Evolutionary conservation across 768 basidiomycete genomes (phyloP).

Genomic region (Phaffia australis): DNA sequence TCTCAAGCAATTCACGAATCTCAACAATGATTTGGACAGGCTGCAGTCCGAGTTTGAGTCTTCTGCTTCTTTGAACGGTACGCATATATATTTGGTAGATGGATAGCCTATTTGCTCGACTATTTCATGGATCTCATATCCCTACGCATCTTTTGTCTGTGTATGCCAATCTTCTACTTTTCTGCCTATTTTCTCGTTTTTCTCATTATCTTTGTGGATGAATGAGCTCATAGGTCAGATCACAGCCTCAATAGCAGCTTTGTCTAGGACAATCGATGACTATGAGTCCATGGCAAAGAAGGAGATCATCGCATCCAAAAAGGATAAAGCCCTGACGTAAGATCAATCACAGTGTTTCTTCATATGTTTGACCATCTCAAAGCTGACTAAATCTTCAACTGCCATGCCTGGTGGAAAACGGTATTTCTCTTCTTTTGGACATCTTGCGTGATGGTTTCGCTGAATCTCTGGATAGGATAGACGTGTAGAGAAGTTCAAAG

Average conservation of each 20-base stretch:
- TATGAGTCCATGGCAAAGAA: slow-evolving; percentile 93
- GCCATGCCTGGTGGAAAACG: background rate
- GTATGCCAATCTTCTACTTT: slow-evolving; percentile 31
- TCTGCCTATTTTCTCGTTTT: background rate
- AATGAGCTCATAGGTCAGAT: slow-evolving; percentile 63
- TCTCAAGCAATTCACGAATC: slow-evolving; percentile 77
- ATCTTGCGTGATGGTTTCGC: background rate
- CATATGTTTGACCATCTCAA: background rate
- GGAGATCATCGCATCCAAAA: slow-evolving; percentile 90
- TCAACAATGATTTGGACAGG: slow-evolving; percentile 75
- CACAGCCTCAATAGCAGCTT: slow-evolving; percentile 87
- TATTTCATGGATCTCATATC: background rate
- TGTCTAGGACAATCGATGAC: slow-evolving; percentile 90
- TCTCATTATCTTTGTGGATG: background rate
- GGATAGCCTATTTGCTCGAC: background rate
- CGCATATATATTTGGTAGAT: slow-evolving; percentile 32
- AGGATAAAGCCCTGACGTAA: slow-evolving; percentile 69
- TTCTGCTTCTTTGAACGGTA: slow-evolving; percentile 73
- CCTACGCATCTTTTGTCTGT: too few relatives aligned
- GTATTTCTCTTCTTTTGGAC: background rate
- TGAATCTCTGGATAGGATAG: slow-evolving; percentile 40
- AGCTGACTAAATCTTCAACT: background rate
- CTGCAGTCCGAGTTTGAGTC: slow-evolving; percentile 62
- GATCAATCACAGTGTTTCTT: slow-evolving; percentile 46
- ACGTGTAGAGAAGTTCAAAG: slow-evolving; percentile 82